Conservation (phyloP, 768 basidiomycete species). For the Amanita molliuscula region DNA sequence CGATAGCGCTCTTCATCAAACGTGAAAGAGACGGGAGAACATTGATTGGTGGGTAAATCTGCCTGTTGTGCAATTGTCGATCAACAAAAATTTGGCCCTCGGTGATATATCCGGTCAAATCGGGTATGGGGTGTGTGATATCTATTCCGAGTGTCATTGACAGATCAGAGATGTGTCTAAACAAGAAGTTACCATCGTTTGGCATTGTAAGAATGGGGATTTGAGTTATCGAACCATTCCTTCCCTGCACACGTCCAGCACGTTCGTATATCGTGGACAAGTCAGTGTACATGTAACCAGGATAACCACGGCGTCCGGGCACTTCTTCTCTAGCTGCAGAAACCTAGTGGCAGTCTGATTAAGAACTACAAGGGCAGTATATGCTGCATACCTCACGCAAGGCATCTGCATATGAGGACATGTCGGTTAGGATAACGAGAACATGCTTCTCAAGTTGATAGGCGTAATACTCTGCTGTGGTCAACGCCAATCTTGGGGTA, state of each 20-base stretch:
- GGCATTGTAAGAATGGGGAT: conserved; percentile 99
- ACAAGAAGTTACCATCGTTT: conserved; percentile 73
- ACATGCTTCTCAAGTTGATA: conserved; percentile 99
- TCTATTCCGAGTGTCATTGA: conserved; percentile 36
- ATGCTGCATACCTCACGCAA: conserved; percentile 67
- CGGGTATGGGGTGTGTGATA: conserved; percentile 99
- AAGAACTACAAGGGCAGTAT: conserved; percentile 9
- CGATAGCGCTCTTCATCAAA: conserved; percentile 99
- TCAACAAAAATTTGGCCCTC: conserved; percentile 99
- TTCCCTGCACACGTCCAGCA: conserved; percentile 93
- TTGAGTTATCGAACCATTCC: conserved; percentile 99
- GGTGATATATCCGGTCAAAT: conserved; percentile 98
- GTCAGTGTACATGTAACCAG: conserved; percentile 98
- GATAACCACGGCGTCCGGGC: conserved; percentile 98
- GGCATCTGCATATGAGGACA: conserved; percentile 97
- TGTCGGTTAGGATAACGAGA: conserved; percentile 96
- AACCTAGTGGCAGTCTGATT: conserved; percentile 39
- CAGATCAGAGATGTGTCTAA: conserved; percentile 9
- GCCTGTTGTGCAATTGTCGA: conserved; percentile 91
- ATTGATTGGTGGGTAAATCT: conserved; percentile 99
- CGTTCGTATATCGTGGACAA: conserved; percentile 99
- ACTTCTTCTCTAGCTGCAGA: conserved; percentile 99
- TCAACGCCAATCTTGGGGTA: conserved; percentile 94
- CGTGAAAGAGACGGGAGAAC: conserved; percentile 97
- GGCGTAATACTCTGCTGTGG: conserved; percentile 98